These are phyloP conservation scores for Penicillium malachiteum DNA, from an alignment of 495 filamentous ascomycete species.

Conservation along the genomic window DNA sequence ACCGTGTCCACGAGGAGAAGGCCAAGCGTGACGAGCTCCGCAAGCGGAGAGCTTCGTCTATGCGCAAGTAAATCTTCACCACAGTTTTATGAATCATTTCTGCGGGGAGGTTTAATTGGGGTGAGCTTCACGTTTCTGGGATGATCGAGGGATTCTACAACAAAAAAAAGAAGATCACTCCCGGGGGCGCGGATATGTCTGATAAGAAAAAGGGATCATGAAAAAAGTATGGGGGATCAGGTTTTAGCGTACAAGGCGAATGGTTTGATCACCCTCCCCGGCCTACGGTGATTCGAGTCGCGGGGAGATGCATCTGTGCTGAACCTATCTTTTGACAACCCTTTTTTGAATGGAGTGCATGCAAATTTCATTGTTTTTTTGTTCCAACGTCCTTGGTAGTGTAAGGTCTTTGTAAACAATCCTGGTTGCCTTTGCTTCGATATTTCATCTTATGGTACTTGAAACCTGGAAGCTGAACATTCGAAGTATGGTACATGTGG, in stretches of 20 bases:
- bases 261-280: slow-evolving; percentile 22
- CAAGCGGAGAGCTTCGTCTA: slow-evolving; percentile 94
- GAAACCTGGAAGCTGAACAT: neutral
- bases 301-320: slow-evolving; percentile 27
- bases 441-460: too few species aligned
- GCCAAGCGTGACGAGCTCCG: slow-evolving; percentile 83
- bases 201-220: slow-evolving; percentile 24
- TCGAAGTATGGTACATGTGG: neutral
- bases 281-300: slow-evolving; percentile 22
- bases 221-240: slow-evolving; percentile 25
- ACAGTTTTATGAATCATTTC: slow-evolving; percentile 35
- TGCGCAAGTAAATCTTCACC: slow-evolving; percentile 72
- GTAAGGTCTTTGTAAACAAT: neutral
- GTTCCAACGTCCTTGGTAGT: slow-evolving; percentile 1
- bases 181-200: slow-evolving; percentile 32
- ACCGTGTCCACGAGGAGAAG: slow-evolving; percentile 94
- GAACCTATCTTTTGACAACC: slow-evolving; percentile 32
- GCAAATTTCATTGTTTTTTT: slow-evolving; percentile 27
- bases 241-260: slow-evolving; percentile 21
- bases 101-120: slow-evolving; percentile 41
- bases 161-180: slow-evolving; percentile 30
- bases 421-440: too few species aligned
- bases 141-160: slow-evolving; percentile 18
- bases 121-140: slow-evolving; percentile 30
- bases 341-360: slow-evolving; percentile 36